Evolutionary conservation across 768 basidiomycete species (phyloP).

Genomic region (Punctularia strigosozonata): DNA sequence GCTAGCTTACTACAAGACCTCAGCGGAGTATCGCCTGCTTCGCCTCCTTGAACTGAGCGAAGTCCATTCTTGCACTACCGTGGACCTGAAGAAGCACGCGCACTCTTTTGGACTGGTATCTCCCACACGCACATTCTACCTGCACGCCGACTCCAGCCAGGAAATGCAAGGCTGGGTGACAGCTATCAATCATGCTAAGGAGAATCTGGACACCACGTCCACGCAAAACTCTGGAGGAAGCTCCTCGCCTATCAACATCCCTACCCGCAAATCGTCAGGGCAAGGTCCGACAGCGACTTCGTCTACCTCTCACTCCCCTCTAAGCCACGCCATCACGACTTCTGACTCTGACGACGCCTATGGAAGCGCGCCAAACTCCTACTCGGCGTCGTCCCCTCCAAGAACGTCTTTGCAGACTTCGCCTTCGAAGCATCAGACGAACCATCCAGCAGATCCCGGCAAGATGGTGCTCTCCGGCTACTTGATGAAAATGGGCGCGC

Average conservation of each 20-base stretch:
- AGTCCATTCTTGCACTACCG: slow-evolving; percentile 81
- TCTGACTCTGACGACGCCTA: slow-evolving; percentile 72
- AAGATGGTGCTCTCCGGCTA: slow-evolving; percentile 85
- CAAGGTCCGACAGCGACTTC: slow-evolving; percentile 26
- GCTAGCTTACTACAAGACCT: slow-evolving; percentile 93
- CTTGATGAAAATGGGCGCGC: slow-evolving; percentile 92
- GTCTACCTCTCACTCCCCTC: slow-evolving; percentile 31
- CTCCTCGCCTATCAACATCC: slow-evolving; percentile 42
- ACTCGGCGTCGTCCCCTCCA: slow-evolving; percentile 20
- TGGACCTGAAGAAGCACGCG: slow-evolving; percentile 79
- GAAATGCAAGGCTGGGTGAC: slow-evolving; percentile 78
- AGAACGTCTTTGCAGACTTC: slow-evolving; percentile 20
- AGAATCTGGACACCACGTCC: slow-evolving; percentile 48
- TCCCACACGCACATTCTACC: slow-evolving; percentile 80
- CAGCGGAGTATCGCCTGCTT: slow-evolving; percentile 87
- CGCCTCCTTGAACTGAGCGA: slow-evolving; percentile 79
- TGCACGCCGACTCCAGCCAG: slow-evolving; percentile 61
- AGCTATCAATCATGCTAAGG: slow-evolving; percentile 69
- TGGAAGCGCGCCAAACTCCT: slow-evolving; percentile 29
- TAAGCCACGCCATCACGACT: slow-evolving; percentile 46
- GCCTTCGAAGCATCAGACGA: slow-evolving; percentile 27
- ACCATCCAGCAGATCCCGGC: slow-evolving; percentile 39
- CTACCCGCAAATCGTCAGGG: slow-evolving; percentile 18
- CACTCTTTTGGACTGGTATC: slow-evolving; percentile 91
- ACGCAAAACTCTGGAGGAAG: slow-evolving; percentile 38